Percentiles rank a stretch among this genome's conserved stretches.
Conservation (phyloP, 1,284 basidiomycete genomes). For the Heterobasidion occidentale region DNA sequence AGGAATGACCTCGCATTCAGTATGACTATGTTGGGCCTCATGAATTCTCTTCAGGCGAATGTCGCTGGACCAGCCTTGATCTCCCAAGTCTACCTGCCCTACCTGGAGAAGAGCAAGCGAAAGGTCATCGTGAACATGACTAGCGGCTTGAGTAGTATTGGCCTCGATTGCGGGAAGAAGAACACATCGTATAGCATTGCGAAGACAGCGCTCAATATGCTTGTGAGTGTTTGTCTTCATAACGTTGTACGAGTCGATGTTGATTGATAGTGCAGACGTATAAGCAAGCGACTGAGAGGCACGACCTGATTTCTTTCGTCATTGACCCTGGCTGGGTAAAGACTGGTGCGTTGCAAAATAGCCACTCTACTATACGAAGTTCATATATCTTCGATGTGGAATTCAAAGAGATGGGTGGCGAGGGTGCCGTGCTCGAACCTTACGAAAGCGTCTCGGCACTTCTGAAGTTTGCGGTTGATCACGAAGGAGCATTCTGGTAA, state of each 20-base stretch:
- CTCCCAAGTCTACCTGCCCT: slow-evolving; percentile 21
- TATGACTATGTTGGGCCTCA: slow-evolving; percentile 14
- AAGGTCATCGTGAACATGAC: slow-evolving; percentile 28
- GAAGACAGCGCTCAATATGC: slow-evolving; percentile 24
- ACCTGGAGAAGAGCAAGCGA: slow-evolving; percentile 20
- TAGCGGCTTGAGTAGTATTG: slow-evolving; percentile 23
- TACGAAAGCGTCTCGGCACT: slow-evolving; percentile 19
- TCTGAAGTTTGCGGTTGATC: slow-evolving; percentile 16
- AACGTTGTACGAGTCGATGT: neutral
- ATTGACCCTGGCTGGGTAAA: slow-evolving; percentile 25
- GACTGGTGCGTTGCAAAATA: slow-evolving; percentile 16
- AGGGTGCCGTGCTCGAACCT: slow-evolving; percentile 21
- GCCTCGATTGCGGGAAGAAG: slow-evolving; percentile 14
- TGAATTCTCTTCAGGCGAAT: slow-evolving; percentile 20
- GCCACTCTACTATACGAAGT: neutral
- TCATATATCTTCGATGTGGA: neutral
- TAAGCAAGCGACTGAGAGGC: slow-evolving; percentile 22
- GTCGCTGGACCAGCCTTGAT: slow-evolving; percentile 26
- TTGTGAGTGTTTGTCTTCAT: slow-evolving; percentile 10
- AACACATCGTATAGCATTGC: slow-evolving; percentile 21
- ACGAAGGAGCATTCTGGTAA: slow-evolving; percentile 20
- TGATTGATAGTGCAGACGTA: slow-evolving; percentile 15
- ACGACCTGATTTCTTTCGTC: slow-evolving; percentile 16
- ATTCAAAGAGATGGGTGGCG: slow-evolving; percentile 22
- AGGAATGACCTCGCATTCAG: slow-evolving; percentile 18